phyloP scores from a whole-genome alignment of 2,329 filamentous ascomycete species.

The Chaetomium olivaceum region DNA sequence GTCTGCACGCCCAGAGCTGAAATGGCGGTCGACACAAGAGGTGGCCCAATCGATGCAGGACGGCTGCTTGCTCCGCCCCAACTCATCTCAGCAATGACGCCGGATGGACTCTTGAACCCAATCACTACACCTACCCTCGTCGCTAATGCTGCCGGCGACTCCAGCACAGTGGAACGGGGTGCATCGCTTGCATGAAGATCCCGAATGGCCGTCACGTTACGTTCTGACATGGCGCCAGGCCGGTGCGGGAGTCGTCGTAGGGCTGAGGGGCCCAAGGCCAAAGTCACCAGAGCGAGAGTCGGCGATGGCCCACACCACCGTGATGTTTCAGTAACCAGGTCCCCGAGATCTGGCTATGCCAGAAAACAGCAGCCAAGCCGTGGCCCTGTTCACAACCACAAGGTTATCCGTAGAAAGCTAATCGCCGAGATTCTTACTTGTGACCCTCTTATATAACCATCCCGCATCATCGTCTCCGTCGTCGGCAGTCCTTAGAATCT shows the following conservation, averaged over 20 bases:
- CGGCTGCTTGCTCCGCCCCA: conserved; percentile 18
- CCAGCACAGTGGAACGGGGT: conserved; percentile 17
- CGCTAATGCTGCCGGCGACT: conserved; percentile 13
- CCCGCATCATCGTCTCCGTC: neutral
- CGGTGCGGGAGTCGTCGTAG: conserved; percentile 17
- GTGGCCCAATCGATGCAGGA: conserved; percentile 17
- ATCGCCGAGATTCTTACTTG: neutral
- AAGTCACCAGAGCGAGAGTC: neutral
- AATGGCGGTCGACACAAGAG: conserved; percentile 18
- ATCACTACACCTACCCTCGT: conserved; percentile 2
- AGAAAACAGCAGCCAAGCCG: neutral
- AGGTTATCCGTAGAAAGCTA: neutral
- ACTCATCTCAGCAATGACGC: conserved; percentile 8
- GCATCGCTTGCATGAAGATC: conserved; percentile 7
- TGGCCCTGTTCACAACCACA: neutral
- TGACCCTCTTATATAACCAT: conserved; percentile 9
- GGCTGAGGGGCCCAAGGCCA: conserved; percentile 19
- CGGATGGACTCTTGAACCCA: conserved; percentile 13
- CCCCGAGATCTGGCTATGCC: conserved; percentile 13
- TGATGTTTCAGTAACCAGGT: conserved; percentile 9
- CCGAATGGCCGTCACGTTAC: conserved; percentile 22
- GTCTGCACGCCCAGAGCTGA: conserved; percentile 24
- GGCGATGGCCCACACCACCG: conserved; percentile 3
- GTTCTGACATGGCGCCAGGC: conserved; percentile 16
- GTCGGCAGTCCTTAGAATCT: neutral